These are phyloP conservation scores for Emmonsiellopsis sp. DNA, from an alignment of 2,329 filamentous ascomycete species.

Conservation along the genomic window DNA sequence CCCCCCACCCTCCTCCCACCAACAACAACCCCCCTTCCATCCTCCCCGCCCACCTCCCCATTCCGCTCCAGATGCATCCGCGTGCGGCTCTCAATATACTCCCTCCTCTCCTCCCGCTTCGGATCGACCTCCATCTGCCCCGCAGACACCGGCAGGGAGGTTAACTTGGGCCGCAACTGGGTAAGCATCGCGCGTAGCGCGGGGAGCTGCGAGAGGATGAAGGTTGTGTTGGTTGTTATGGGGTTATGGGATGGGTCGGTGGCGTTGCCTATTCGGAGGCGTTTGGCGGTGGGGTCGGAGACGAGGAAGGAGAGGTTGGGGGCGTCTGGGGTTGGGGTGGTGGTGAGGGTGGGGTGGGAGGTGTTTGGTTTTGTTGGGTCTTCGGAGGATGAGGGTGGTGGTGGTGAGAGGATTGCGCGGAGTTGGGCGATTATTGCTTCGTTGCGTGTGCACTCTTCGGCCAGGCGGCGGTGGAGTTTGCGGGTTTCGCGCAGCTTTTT, in stretches of 20 bases:
- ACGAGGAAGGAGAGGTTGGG: constrained; percentile 50
- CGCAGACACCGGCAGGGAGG: constrained; percentile 29
- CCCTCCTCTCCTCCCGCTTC: constrained; percentile 61
- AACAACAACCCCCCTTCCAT: constrained; percentile 26
- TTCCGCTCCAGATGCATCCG: constrained; percentile 61
- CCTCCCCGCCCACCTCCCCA: constrained; percentile 28
- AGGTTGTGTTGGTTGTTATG: constrained; percentile 46
- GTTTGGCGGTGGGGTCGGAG: constrained; percentile 37
- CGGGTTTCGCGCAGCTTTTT: constrained; percentile 69
- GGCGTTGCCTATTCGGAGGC: constrained; percentile 36
- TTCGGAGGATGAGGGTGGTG: constrained; percentile 8
- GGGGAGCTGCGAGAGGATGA: constrained; percentile 75
- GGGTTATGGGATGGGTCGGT: constrained; percentile 28
- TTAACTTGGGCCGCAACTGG: constrained; percentile 57
- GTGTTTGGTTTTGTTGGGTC: constrained; percentile 4
- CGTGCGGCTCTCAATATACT: constrained; percentile 77
- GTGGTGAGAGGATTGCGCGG: constrained; percentile 44
- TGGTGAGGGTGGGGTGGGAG: constrained; percentile 10
- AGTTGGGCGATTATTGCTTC: constrained; percentile 60
- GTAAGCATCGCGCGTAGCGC: constrained; percentile 64
- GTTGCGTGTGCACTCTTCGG: constrained; percentile 63
- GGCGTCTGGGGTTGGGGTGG: constrained; percentile 11
- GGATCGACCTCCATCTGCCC: constrained; percentile 35
- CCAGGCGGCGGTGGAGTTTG: constrained; percentile 61
- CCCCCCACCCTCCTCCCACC: constrained; percentile 31